Conservation (phyloP, 2,329 filamentous ascomycete species). For the Alternaria brassicicola region DNA sequence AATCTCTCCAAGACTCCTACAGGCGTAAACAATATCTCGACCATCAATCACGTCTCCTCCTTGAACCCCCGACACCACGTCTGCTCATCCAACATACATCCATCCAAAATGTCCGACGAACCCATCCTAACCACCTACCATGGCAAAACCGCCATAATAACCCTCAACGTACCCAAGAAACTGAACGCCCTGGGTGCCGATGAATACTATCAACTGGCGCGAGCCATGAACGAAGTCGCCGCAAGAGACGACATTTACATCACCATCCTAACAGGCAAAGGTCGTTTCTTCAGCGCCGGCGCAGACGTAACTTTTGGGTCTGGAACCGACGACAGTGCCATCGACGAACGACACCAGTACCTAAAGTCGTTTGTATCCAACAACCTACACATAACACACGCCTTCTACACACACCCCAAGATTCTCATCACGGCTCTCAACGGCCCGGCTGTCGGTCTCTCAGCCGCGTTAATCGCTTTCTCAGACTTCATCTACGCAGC, state of each 20-base stretch:
- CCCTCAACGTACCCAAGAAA: slow-evolving; percentile 82
- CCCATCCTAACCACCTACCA: slow-evolving; percentile 65
- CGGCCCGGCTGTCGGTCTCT: slow-evolving; percentile 87
- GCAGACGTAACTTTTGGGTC: slow-evolving; percentile 72
- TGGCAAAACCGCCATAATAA: slow-evolving; percentile 80
- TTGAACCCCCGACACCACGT: not conserved
- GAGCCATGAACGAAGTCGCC: slow-evolving; percentile 77
- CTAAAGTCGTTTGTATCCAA: slow-evolving; percentile 76
- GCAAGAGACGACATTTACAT: slow-evolving; percentile 79
- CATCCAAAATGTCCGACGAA: slow-evolving; percentile 50
- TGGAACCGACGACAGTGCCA: slow-evolving; percentile 43
- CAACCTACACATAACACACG: slow-evolving; percentile 88
- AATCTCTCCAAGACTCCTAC: slow-evolving; percentile 1
- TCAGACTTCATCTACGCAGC: slow-evolving; percentile 90
- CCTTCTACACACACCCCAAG: slow-evolving; percentile 93
- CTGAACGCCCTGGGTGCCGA: slow-evolving; percentile 79
- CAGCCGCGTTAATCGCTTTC: slow-evolving; percentile 79
- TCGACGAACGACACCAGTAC: slow-evolving; percentile 61
- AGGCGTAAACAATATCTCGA: slow-evolving; percentile 17
- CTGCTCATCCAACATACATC: not conserved
- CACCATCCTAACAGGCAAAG: slow-evolving; percentile 82
- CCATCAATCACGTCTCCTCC: slow-evolving; percentile 1
- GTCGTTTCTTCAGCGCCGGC: slow-evolving; percentile 87
- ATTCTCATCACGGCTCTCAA: slow-evolving; percentile 91
- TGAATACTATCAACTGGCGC: slow-evolving; percentile 78